Evolutionary conservation across 1,284 basidiomycete genomes (phyloP), one percentile per base, ranked within the genome.

Genomic region (Heterobasidion occidentale): DNA sequence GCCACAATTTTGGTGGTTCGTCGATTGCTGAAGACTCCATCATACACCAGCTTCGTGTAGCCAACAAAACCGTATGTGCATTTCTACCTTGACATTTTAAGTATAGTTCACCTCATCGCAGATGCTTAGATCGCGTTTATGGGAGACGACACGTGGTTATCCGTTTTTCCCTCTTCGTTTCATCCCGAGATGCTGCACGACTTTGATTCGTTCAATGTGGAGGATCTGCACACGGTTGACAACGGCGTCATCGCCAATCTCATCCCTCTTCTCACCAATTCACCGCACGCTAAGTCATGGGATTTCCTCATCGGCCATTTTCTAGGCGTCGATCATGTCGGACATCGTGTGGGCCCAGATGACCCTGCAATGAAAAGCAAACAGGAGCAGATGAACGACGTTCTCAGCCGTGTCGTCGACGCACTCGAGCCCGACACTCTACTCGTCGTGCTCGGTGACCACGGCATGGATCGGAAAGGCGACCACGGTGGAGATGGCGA

Each of bases 131-230:
- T 86, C 55, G 88, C 88, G 0, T 91, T 98, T 67, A 94, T 92
- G 82, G 96, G 96, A 0, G 96, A 99, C 68, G 93, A 98, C 67
- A 99, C 96, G 0, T 99, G 97, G 97, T 81, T 88, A 68, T 84
- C 86, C 2, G 83, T 97, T 14, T 99, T 95, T 67, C 92, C 95
- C 0, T 71, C 79, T 52, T 73, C 83, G 1, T 94, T 98, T 61
- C 77, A 81, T 47, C 66, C 74, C 35, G 86, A 88, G 61, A 83
- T 89, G 72, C 78, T 84, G 1, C 88, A 85, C 68, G 88, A 94
- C 0, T 98, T 87, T 68, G 94, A 98, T 70, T 98, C 94, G 1
- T 99, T 99, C 80, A 96, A 99, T 70, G 96, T 99, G 58, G 96
- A 98, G 70, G 97, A 99, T 68, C 78, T 99, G 15, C 93, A 99